Conservation (phyloP, 176 grass and related monocot genomes). For the Hyparrhenia diplandra region DNA sequence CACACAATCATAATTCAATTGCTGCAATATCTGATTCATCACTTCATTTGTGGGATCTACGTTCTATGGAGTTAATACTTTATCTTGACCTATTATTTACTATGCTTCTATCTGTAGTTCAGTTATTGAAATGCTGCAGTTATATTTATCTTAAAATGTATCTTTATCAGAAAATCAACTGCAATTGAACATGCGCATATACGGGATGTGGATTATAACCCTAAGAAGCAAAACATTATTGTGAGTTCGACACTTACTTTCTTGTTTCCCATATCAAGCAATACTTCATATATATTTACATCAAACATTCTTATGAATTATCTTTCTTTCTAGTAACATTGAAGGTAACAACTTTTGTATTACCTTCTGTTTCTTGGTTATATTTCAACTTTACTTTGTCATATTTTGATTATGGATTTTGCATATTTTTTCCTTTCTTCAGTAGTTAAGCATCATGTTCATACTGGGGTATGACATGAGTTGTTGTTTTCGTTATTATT, state of each 20-base stretch:
- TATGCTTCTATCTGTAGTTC: conserved; percentile 19
- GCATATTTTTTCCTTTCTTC: conserved; percentile 11
- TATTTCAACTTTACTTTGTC: conserved; percentile 5
- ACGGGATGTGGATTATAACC: conserved; percentile 93
- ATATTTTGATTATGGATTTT: background rate
- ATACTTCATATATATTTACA: background rate
- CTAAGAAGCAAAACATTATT: conserved; percentile 84
- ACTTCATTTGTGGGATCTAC: conserved; percentile 91
- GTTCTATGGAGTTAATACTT: conserved; percentile 81
- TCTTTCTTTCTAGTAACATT: conserved; percentile 1
- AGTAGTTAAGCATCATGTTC: conserved; percentile 16
- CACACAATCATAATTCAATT: conserved; percentile 81
- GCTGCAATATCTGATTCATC: conserved; percentile 82
- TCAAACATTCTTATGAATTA: background rate
- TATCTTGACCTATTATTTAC: conserved; percentile 21
- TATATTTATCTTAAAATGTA: conserved; percentile 20
- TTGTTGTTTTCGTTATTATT: conserved; percentile 6
- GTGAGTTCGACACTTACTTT: conserved; percentile 51
- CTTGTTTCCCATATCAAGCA: conserved; percentile 21
- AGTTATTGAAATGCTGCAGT: conserved; percentile 15
- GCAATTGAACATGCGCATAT: conserved; percentile 82
- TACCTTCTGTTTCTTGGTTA: conserved; percentile 10
- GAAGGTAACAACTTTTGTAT: background rate
- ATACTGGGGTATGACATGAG: background rate
- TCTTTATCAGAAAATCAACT: conserved; percentile 56